A percentile compares a stretch with the other conserved stretches of the same genome.
Conservation (phyloP, 768 basidiomycete species). For the Boletus vermiculosoides region DNA sequence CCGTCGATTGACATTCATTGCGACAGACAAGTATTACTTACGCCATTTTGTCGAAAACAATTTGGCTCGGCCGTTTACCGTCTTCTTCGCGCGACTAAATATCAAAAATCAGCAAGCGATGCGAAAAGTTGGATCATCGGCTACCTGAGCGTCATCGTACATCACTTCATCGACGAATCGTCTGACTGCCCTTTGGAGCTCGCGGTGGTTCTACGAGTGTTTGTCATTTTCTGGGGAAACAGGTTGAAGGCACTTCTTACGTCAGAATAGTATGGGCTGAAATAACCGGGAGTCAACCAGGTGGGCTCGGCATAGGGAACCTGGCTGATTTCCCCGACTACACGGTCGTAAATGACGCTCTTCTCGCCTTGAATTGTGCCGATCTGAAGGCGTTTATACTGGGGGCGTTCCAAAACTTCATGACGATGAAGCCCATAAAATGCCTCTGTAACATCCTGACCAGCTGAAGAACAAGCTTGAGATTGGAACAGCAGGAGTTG, state of each 20-base stretch:
- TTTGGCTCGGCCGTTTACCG: slow-evolving; percentile 81
- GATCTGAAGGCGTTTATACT: slow-evolving; percentile 70
- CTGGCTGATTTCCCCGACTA: slow-evolving; percentile 58
- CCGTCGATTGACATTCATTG: neutral
- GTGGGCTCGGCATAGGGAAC: slow-evolving; percentile 90
- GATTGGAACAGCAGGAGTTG: neutral
- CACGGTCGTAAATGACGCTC: slow-evolving; percentile 47
- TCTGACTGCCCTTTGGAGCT: slow-evolving; percentile 46
- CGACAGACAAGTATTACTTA: slow-evolving; percentile 28
- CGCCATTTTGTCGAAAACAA: slow-evolving; percentile 83
- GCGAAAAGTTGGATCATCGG: slow-evolving; percentile 1
- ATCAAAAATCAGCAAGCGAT: slow-evolving; percentile 13
- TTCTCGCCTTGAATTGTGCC: slow-evolving; percentile 69
- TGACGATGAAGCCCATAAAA: slow-evolving; percentile 89
- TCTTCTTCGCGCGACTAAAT: slow-evolving; percentile 71
- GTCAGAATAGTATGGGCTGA: slow-evolving; percentile 70
- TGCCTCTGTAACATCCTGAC: slow-evolving; percentile 81
- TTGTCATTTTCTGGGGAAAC: slow-evolving; percentile 5
- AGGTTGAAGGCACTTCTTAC: slow-evolving; percentile 31
- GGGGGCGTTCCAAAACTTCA: slow-evolving; percentile 75
- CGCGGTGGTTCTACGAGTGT: slow-evolving; percentile 44
- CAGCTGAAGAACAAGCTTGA: slow-evolving; percentile 45
- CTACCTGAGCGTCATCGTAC: slow-evolving; percentile 39
- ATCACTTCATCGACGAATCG: slow-evolving; percentile 71
- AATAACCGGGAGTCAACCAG: slow-evolving; percentile 71